Evolutionary conservation across 768 basidiomycete genomes (phyloP), one percentile per base, ranked within the genome.

Genomic region (Asterophora lycoperdoides): DNA sequence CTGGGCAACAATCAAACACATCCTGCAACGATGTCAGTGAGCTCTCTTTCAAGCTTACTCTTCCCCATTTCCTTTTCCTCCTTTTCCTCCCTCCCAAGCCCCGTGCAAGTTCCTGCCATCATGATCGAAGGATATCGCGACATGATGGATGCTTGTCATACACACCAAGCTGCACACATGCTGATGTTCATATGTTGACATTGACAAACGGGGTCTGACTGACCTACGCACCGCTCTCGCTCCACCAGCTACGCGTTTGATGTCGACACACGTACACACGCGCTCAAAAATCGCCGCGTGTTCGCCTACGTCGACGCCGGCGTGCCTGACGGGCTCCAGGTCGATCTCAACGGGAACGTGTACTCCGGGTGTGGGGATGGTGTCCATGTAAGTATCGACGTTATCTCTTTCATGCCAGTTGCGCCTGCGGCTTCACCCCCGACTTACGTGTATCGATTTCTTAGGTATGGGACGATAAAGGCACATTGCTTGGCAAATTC

Each of bases 321-420:
- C 1, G 65, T 81, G 26, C 78, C 84, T 5, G 85, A 88, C 51
- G 86, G 86, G 9, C 63, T 87, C 8, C 79, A 83, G 56, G 69
- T 84, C 1, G 87, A 89, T 56, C 67, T 67, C 4, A 61, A 72
- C 0, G 83, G 83, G 0, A 87, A 88, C 53, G 76, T 89, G 0
- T 89, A 80, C 58, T 69, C 80, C 0, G 82, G 80, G 1, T 79
- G 78, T 47, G 84, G 79, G n/a, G 86, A 88, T 48, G 86, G 85
- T 33, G 75, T 79, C 0, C 78, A 86, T 20, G 82, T 81, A 30
- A 45, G 70, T 37, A 34, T 3, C 3, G 6, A 23, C 23, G 23
- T 37, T 44, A 41, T 15, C 15, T 30, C 36, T 26, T 48, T 26
- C 18, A 32, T 37, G 15, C 20, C 35, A 7, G 18, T 49, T 13